Evolutionary conservation across 345 rosid genomes (phyloP).

Genomic region (thale cress (Arabidopsis thaliana)): DNA sequence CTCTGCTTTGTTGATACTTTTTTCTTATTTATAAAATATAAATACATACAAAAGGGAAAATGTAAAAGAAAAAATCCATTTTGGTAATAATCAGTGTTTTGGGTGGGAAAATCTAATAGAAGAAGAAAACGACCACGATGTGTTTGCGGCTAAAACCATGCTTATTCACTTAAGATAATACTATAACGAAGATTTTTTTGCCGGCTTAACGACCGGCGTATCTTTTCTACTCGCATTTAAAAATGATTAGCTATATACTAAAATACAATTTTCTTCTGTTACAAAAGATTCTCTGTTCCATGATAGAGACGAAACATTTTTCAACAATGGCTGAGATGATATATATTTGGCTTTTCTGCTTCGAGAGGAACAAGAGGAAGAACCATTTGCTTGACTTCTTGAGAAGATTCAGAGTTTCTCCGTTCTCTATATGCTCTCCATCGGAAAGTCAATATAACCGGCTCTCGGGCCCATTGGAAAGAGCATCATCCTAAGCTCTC

Average conservation of each 20-base stretch:
- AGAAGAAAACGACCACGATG: slow-evolving; percentile 17
- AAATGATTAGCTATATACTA: background rate
- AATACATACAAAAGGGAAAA: background rate
- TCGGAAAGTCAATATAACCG: slow-evolving; percentile 58
- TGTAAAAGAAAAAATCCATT: background rate
- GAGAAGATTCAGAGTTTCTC: slow-evolving; percentile 54
- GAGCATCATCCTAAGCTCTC: slow-evolving; percentile 57
- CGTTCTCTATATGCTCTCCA: slow-evolving; percentile 35
- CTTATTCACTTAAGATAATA: slow-evolving; percentile 22
- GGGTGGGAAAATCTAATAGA: background rate
- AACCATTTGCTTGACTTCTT: slow-evolving; percentile 62
- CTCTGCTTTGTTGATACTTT: slow-evolving; percentile 51
- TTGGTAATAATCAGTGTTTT: background rate
- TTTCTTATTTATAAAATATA: background rate
- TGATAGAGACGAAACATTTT: slow-evolving; percentile 18
- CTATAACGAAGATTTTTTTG: slow-evolving; percentile 26
- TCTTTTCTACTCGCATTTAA: slow-evolving; percentile 15
- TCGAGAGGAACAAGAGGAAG: slow-evolving; percentile 48
- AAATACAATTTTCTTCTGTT: slow-evolving; percentile 18
- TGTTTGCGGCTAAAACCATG: slow-evolving; percentile 24
- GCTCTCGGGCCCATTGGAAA: slow-evolving; percentile 59
- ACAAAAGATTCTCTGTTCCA: slow-evolving; percentile 28
- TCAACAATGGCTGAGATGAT: slow-evolving; percentile 20
- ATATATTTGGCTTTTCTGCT: slow-evolving; percentile 38
- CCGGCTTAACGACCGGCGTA: slow-evolving; percentile 35